These are phyloP conservation scores for Fusarium austroafricanum DNA, from an alignment of 2,329 filamentous ascomycete genomes.

Conservation along the genomic window DNA sequence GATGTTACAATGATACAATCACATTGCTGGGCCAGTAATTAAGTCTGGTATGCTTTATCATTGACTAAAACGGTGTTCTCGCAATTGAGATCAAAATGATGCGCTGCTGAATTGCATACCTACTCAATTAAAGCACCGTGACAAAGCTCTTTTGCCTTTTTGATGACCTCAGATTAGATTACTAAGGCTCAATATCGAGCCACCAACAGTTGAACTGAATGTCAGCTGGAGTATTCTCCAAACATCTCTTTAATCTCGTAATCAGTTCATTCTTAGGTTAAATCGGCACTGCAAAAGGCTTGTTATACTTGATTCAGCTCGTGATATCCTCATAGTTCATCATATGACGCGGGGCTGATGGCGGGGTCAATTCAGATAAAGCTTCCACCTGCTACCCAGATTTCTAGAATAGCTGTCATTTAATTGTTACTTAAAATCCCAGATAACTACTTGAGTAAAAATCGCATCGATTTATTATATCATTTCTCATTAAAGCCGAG, in stretches of 20 bases:
- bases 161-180: neutral
- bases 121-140: neutral
- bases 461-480: accelerated
- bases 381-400: neutral
- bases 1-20: neutral
- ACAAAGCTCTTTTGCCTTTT: too few relatives aligned
- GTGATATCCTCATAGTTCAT: slow-evolving; percentile 25
- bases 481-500: neutral
- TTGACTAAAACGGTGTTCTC: neutral
- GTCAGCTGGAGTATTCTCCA: neutral
- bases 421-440: too few relatives aligned
- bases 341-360: slow-evolving; percentile 43
- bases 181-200: neutral
- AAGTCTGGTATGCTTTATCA: neutral
- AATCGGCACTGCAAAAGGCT: slow-evolving; percentile 1
- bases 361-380: slow-evolving; percentile 35
- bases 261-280: slow-evolving; percentile 2
- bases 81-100: neutral
- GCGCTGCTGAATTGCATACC: neutral
- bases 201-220: too few relatives aligned
- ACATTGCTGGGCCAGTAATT: neutral
- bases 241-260: neutral
- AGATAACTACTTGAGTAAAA: too few relatives aligned
- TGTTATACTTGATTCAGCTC: neutral
- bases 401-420: accelerated